A percentile compares a stretch with the other conserved stretches of the same genome.
These are phyloP conservation scores for Cnidoscolus chayamansa DNA, from an alignment of 441 rosid species.

Conservation along the genomic window DNA sequence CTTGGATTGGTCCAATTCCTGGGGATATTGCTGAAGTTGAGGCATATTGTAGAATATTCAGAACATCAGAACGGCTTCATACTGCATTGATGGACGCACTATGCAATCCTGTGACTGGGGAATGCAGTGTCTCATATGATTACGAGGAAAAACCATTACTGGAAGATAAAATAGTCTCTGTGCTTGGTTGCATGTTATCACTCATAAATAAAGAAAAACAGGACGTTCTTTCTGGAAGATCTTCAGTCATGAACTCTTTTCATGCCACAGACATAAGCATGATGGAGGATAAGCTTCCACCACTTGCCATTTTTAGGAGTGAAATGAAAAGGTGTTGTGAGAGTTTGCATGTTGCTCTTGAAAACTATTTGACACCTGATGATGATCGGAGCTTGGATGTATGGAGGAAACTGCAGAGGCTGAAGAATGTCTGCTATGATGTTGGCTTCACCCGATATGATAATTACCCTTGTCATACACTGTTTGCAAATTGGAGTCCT, in stretches of 20 bases:
- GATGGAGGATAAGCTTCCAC: constrained; percentile 74
- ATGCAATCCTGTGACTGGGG: constrained; percentile 95
- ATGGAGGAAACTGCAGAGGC: constrained; percentile 90
- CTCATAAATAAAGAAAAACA: constrained; percentile 84
- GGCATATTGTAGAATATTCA: constrained; percentile 91
- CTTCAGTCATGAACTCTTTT: constrained; percentile 49
- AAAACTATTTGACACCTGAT: constrained; percentile 70
- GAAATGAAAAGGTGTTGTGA: constrained; percentile 98
- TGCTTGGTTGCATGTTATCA: constrained; percentile 86
- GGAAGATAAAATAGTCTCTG: constrained; percentile 91
- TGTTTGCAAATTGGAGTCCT: constrained; percentile 83
- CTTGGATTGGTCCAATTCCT: constrained; percentile 92
- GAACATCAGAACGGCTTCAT: constrained; percentile 82
- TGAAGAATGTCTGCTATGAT: constrained; percentile 91
- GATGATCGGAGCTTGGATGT: constrained; percentile 63
- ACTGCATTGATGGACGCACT: constrained; percentile 85
- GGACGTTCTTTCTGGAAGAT: constrained; percentile 90
- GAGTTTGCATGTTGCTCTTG: constrained; percentile 90
- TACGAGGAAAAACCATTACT: constrained; percentile 82
- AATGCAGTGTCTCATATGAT: constrained; percentile 75
- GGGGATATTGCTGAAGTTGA: constrained; percentile 97
- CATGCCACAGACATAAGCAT: constrained; percentile 44
- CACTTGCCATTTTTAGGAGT: constrained; percentile 78
- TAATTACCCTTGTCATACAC: constrained; percentile 59
- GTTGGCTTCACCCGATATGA: constrained; percentile 76